Percentiles rank a stretch among this genome's conserved stretches.
Evolutionary conservation across 768 basidiomycete species (phyloP).

Genomic region (Russula griseocarnosa): DNA sequence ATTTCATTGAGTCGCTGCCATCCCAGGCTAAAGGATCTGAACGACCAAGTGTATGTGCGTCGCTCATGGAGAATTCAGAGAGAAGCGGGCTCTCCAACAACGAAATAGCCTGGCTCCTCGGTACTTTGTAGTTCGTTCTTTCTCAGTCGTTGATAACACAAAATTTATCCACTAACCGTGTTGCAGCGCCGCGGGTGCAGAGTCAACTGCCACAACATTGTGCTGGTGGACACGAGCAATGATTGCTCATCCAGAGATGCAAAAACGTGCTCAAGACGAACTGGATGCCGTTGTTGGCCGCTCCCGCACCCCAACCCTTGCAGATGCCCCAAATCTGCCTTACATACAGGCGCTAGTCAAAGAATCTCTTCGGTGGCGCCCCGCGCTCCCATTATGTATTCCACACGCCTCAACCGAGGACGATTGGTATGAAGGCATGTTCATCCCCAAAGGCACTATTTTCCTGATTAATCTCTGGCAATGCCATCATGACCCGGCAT

Average conservation of each 20-base stretch:
- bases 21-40: slow-evolving; percentile 9
- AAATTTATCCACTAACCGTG: background rate
- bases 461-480: slow-evolving; percentile 32
- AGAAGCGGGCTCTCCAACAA: slow-evolving; percentile 19
- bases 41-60: slow-evolving; percentile 10
- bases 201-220: slow-evolving; percentile 17
- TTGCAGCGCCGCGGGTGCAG: slow-evolving; percentile 4
- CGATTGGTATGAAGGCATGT: slow-evolving; percentile 31
- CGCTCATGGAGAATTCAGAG: slow-evolving; percentile 13
- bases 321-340: slow-evolving; percentile 3
- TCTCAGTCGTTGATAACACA: background rate
- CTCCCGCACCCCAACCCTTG: slow-evolving; percentile 6
- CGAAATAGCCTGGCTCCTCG: slow-evolving; percentile 25
- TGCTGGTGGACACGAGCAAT: slow-evolving; percentile 23
- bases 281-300: slow-evolving; percentile 14
- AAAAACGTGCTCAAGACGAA: slow-evolving; percentile 19
- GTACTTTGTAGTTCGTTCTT: slow-evolving; percentile 19
- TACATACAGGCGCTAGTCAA: slow-evolving; percentile 15
- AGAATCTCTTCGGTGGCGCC: slow-evolving; percentile 21
- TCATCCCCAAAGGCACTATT: slow-evolving; percentile 38
- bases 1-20: background rate
- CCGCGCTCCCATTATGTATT: background rate
- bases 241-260: slow-evolving; percentile 21
- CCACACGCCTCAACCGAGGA: slow-evolving; percentile 28
- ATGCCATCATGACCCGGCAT: slow-evolving; percentile 8